Evolutionary conservation across 208 protist genomes (phyloP), one percentile per base, ranked within the genome.

Genomic region (Giardia muris): DNA sequence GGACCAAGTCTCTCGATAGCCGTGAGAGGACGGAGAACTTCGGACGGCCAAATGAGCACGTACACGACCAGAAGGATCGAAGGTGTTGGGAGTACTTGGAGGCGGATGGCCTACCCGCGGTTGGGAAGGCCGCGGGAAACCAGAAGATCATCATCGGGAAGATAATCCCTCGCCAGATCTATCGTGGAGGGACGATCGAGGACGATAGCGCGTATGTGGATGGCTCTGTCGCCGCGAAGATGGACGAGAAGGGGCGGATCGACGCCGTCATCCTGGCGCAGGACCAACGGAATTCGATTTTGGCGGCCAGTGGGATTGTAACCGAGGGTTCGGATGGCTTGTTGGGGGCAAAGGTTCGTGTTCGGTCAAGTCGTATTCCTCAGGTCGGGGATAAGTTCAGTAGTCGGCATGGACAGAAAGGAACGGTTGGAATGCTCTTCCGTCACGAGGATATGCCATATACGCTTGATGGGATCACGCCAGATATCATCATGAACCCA

Each of bases 381-480:
- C 97, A 99, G 93, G 96, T 99, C 42, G 98, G 98, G 46, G 98
- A 99, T 93, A 99, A 99, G 93, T 99, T 99, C 93, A 96, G 96
- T 3, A 97, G 95, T 47, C 95, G 98, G 57, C 98, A 99, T 93
- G 98, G 97, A 19, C 98, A 99, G 93, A 99, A 99, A 94, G 98
- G 98, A 88, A 98, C 97, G 1, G 95, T 95, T 92, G 98, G 98
- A 87, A 98, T 99, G 92, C 95, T 96, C 1, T 98, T 97, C 92
- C 92, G 95, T 67, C 97, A 98, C 93, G 97, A 99, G 93, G 98
- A 99, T 94, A 96, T 99, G 94, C 98, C 98, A 67, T 99, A 97
- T 93, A 98, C 96, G 67, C 30, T 90, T 2, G 95, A 98, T 90
- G 98, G 98, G 86, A 97, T 99, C 91, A 94, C 94, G 30, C 98